Conservation (phyloP, 2,329 filamentous ascomycete genomes). For the Aureobasidium sp. region DNA sequence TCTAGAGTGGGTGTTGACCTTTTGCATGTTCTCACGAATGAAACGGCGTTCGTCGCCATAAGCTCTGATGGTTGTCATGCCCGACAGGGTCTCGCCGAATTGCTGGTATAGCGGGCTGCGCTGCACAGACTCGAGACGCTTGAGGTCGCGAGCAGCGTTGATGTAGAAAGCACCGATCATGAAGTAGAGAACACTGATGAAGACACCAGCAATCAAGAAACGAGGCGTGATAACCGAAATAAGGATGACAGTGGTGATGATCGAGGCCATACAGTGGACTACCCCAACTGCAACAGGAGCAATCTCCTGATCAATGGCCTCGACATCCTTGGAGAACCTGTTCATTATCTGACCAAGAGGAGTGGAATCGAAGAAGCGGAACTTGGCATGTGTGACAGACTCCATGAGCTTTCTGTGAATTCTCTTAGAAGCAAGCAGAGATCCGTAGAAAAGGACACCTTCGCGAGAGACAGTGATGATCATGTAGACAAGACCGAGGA, state of each 20-base stretch:
- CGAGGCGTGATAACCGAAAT: constrained; percentile 84
- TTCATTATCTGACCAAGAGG: constrained; percentile 96
- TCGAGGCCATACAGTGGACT: constrained; percentile 55
- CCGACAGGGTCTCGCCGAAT: constrained; percentile 89
- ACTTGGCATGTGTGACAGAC: constrained; percentile 77
- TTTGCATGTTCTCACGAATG: constrained; percentile 77
- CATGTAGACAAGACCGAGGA: constrained; percentile 70
- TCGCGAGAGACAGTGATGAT: constrained; percentile 75
- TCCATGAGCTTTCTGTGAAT: constrained; percentile 73
- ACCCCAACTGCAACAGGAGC: constrained; percentile 79
- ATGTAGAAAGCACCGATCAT: constrained; percentile 82
- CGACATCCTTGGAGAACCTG: constrained; percentile 94
- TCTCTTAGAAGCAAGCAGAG: constrained; percentile 74
- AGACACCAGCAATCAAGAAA: constrained; percentile 76
- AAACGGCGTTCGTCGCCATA: constrained; percentile 93
- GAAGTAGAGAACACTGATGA: constrained; percentile 78
- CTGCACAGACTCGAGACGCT: constrained; percentile 88
- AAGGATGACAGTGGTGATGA: constrained; percentile 76
- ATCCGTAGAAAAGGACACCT: constrained; percentile 84
- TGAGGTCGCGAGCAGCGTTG: constrained; percentile 85
- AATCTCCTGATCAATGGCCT: constrained; percentile 91
- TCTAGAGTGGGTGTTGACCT: constrained; percentile 83
- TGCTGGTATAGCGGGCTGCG: constrained; percentile 94
- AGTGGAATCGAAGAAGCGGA: constrained; percentile 96
- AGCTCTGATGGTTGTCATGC: constrained; percentile 92